Evolutionary conservation across 495 filamentous ascomycete genomes (phyloP), one percentile per base, ranked within the genome.

Genomic region (Poronia punctata): DNA sequence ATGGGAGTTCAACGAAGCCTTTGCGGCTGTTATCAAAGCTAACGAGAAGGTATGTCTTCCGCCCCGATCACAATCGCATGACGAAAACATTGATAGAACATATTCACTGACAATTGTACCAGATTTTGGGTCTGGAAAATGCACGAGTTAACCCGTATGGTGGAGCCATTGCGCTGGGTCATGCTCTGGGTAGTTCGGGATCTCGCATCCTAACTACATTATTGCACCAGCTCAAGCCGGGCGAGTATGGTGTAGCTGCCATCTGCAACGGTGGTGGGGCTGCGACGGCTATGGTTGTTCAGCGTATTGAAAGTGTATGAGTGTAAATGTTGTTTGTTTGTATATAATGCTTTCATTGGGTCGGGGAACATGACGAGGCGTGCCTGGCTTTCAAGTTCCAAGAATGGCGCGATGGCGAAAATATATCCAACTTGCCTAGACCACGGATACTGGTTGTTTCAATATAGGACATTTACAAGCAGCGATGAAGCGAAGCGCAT

Each of bases 1-100:
- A 3, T 96, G 90, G 89, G 92, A 98, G 61, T 92, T 98, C 64
- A 98, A 98, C 61, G 92, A 98, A 60, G 92, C 92, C 0, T 98
- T 98, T 60, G 90, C 90, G 10, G 90, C 85, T 0, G 90, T 96
- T 10, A 94, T 95, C 62, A 88, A 89, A 61, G 90, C 90, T 7
- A 96, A 95, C 50, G 83, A 86, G 53, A 84, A 92, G 79, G 84
- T 83, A 54, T 62, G 60, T 49, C 17, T 6, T 24, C 27, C 7
- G 18, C 19, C n/a, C 27, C n/a, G 17, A 12, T 16, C 24, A 2
- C 25, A 30, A 19, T 9, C 7, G 4, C 15, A 28, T 12, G 12
- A 18, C 5, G n/a, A 21, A 5, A 11, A 3, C 18, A 35, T 37
- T 1, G n/a, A n/a, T 19, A 7, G 5, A 30, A 59, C 57, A 54